A percentile compares a stretch with the other conserved stretches of the same genome.
These are phyloP conservation scores for Talaromyces sp. DNA, from an alignment of 2,329 filamentous ascomycete species.

Conservation along the genomic window DNA sequence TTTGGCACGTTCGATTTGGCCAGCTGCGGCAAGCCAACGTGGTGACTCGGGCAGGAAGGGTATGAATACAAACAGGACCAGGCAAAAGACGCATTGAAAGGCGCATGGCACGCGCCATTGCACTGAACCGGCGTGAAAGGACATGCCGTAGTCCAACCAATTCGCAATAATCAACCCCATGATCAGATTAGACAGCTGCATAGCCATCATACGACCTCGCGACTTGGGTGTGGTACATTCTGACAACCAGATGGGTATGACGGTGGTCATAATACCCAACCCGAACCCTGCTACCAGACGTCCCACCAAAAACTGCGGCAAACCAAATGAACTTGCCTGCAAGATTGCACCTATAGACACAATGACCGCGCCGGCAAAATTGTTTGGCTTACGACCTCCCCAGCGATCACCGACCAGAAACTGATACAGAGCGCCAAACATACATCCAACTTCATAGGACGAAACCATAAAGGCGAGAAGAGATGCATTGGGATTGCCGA, in stretches of 20 bases:
- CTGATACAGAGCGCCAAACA: slow-evolving; percentile 28
- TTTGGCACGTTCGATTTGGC: slow-evolving; percentile 21
- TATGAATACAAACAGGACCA: slow-evolving; percentile 21
- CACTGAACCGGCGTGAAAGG: slow-evolving; percentile 20
- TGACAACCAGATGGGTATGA: slow-evolving; percentile 26
- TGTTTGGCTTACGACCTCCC: slow-evolving; percentile 42
- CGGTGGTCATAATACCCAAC: slow-evolving; percentile 25
- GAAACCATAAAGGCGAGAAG: slow-evolving; percentile 25
- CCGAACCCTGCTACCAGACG: slow-evolving; percentile 26
- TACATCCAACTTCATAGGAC: slow-evolving; percentile 27
- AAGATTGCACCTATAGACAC: slow-evolving; percentile 25
- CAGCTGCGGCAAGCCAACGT: slow-evolving; percentile 23
- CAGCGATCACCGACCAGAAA: slow-evolving; percentile 38
- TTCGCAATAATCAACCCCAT: slow-evolving; percentile 27
- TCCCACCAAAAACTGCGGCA: slow-evolving; percentile 25
- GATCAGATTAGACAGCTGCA: slow-evolving; percentile 25
- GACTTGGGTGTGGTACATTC: slow-evolving; percentile 31
- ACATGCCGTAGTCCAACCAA: slow-evolving; percentile 32
- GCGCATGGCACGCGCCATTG: slow-evolving; percentile 27
- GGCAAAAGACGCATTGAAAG: slow-evolving; percentile 24
- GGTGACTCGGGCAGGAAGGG: slow-evolving; percentile 27
- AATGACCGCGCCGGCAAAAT: slow-evolving; percentile 37
- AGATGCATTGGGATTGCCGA: slow-evolving; percentile 24
- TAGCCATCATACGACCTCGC: slow-evolving; percentile 48
- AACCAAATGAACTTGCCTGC: slow-evolving; percentile 21